A percentile compares a stretch with the other conserved stretches of the same genome.
Conservation (phyloP, 805 yeast genomes). For the Metschnikowia reukaufii region DNA sequence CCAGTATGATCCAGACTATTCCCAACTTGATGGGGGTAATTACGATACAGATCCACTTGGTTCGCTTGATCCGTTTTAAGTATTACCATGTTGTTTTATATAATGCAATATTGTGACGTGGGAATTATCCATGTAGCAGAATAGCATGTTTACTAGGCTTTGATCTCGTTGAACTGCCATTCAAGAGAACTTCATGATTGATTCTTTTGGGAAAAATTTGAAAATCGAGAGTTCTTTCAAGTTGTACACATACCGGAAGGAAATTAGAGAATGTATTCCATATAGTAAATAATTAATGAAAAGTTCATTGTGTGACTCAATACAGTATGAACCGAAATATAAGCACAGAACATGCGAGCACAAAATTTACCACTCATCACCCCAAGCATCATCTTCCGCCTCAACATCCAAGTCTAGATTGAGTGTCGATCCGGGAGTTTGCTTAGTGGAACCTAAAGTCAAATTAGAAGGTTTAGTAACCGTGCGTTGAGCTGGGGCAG, state of each 20-base stretch:
- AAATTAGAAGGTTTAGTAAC: constrained; percentile 7
- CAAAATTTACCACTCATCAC: constrained; percentile 21
- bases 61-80: constrained; percentile 12
- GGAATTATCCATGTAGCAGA: background rate
- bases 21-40: background rate
- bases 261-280: too few species aligned
- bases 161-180: too few species aligned
- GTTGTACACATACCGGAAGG: too few species aligned
- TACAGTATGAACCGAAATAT: too few species aligned
- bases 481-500: background rate
- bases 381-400: constrained; percentile 35
- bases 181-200: too few species aligned
- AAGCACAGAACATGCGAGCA: too few species aligned
- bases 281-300: too few species aligned
- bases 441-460: constrained; percentile 23
- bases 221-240: too few species aligned
- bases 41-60: constrained; percentile 8
- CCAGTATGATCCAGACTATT: constrained; percentile 5
- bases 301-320: too few species aligned
- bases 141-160: too few species aligned
- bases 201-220: too few species aligned
- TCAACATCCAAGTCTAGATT: constrained; percentile 28
- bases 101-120: background rate
- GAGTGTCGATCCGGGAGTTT: constrained; percentile 25
- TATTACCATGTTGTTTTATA: background rate